A percentile compares a stretch with the other conserved stretches of the same genome.
These are phyloP conservation scores for Saccharomycopsis hybrid DNA, from an alignment of 1,139 yeast genomes.

Conservation along the genomic window DNA sequence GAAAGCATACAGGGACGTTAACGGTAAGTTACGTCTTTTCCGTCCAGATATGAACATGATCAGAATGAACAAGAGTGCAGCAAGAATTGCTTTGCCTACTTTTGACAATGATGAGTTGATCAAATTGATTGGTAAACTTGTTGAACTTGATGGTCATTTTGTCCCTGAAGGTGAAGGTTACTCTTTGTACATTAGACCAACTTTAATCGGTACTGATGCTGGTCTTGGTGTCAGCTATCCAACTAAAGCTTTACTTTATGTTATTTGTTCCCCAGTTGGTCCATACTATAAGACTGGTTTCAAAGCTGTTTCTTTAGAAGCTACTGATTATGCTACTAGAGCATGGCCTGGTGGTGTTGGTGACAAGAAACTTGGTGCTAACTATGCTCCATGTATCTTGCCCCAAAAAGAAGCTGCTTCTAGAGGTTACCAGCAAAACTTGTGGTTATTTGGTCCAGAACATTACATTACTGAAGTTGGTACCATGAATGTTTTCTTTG, in stretches of 20 bases:
- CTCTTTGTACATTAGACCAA: slow-evolving; percentile 89
- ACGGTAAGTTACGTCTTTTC: slow-evolving; percentile 72
- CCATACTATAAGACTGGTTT: slow-evolving; percentile 87
- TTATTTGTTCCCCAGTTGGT: slow-evolving; percentile 93
- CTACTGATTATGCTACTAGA: slow-evolving; percentile 90
- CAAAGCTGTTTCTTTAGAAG: slow-evolving; percentile 89
- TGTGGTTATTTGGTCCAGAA: slow-evolving; percentile 85
- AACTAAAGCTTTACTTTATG: slow-evolving; percentile 69
- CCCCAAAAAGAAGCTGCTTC: slow-evolving; percentile 86
- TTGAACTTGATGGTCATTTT: slow-evolving; percentile 64
- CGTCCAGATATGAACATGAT: slow-evolving; percentile 89
- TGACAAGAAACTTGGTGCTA: slow-evolving; percentile 92
- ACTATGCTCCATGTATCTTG: slow-evolving; percentile 89
- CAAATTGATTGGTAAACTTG: slow-evolving; percentile 67
- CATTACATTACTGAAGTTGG: slow-evolving; percentile 81
- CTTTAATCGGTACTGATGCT: slow-evolving; percentile 85
- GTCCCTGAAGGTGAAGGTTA: slow-evolving; percentile 83
- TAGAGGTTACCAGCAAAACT: slow-evolving; percentile 88
- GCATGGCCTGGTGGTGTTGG: slow-evolving; percentile 99
- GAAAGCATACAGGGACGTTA: slow-evolving; percentile 78
- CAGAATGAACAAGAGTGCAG: slow-evolving; percentile 84
- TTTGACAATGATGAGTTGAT: slow-evolving; percentile 74
- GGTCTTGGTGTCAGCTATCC: slow-evolving; percentile 83
- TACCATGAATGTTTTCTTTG: slow-evolving; percentile 92
- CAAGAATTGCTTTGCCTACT: slow-evolving; percentile 78